Evolutionary conservation across 257 asterid genomes (phyloP), one percentile per base, ranked within the genome.

Genomic region (Henckelia pumila): DNA sequence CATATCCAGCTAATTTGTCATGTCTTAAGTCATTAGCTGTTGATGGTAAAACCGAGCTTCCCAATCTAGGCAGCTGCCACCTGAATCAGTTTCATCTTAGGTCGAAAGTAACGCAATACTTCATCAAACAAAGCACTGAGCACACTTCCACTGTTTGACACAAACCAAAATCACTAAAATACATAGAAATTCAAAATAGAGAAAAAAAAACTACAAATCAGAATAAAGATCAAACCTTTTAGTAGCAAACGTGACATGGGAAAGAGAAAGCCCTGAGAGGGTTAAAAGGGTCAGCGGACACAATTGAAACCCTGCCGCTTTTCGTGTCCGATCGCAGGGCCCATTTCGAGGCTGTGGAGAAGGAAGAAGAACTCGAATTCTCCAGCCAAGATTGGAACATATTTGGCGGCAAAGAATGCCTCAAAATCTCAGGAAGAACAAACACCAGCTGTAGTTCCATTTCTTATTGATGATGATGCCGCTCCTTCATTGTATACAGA

Each of bases 211-310:
- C 24, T 2, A 13, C 7, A 37, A 55, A 14, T 21, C 8, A 40
- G 21, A 16, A 71, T 30, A 65, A 55, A 44, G 52, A 14, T 8
- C 6, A 52, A 49, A 92, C 97, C 95, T 84, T 84, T 73, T 89
- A 61, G 98, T 88, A 17, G 95, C 98, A 37, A 89, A 84, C 0
- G 96, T 84, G 75, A 83, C 87, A 75, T 84, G 96, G 5, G 98
- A 96, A 65, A 92, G 76, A 68, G 97, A 89, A 80, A 88, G 78
- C 96, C 70, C 85, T 79, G 67, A 92, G 96, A 19, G 98, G 98
- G 76, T 88, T 86, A 7, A 84, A 70, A 23, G 92, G 95, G 60
- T 89, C 92, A 6, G 84, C 49, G 1, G 95, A 88, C 7, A 76
- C 87, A 33, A 29, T 71, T 52, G 59, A 35, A 3, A 64, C 61